A percentile compares a stretch with the other conserved stretches of the same genome.
These are phyloP conservation scores for Flaveria sonorensis DNA, from an alignment of 129 eudicot genomes.

Conservation along the genomic window DNA sequence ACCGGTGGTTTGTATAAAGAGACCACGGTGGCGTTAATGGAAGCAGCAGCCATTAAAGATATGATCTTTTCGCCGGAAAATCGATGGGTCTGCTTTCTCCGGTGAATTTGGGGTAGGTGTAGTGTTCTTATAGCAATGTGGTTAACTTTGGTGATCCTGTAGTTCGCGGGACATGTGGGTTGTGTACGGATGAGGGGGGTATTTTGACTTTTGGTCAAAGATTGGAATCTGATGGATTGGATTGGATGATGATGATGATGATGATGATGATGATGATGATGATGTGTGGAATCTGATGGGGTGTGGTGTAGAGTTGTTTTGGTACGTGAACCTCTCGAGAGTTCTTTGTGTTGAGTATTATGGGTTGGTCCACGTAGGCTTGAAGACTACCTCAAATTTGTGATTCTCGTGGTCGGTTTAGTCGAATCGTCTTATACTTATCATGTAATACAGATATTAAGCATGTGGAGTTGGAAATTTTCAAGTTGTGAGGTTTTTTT, in stretches of 20 bases:
- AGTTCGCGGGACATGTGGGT: conserved; percentile 7
- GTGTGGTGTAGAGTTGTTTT: too few species aligned
- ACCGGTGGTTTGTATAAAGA: conserved; percentile 39
- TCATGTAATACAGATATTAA: too few species aligned
- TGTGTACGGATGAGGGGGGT: conserved; percentile 12
- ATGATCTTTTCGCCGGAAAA: conserved; percentile 3
- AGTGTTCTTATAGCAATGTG: conserved; percentile 19
- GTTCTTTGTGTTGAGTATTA: neutral
- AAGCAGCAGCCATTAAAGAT: conserved; percentile 47
- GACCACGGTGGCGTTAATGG: conserved; percentile 47
- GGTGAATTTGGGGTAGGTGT: conserved; percentile 21
- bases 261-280: neutral
- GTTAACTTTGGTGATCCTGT: conserved; percentile 7
- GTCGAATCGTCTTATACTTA: too few species aligned
- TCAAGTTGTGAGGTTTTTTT: too few species aligned
- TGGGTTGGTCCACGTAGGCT: conserved; percentile 32
- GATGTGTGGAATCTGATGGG: neutral
- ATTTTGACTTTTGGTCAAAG: conserved; percentile 9
- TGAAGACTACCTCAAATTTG: neutral
- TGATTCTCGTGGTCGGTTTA: neutral
- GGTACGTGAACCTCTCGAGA: neutral
- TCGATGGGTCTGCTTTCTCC: conserved; percentile 32
- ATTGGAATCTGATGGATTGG: conserved; percentile 4
- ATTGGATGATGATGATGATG: neutral
- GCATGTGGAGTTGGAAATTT: too few species aligned